Conservation (phyloP, 169 alveolate genomes). For the Eimeria nieschulzi region DNA sequence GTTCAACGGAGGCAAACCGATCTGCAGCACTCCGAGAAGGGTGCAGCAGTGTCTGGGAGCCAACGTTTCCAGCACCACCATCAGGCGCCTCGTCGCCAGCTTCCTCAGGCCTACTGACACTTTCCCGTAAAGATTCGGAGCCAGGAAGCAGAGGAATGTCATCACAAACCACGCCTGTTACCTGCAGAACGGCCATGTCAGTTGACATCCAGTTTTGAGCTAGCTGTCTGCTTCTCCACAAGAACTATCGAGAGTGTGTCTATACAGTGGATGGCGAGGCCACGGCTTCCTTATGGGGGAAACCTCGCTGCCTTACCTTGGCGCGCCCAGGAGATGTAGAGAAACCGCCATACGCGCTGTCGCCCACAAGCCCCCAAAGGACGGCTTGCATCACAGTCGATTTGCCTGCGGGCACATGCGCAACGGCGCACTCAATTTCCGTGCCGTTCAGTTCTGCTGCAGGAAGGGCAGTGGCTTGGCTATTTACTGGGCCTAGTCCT, state of each 20-base stretch:
- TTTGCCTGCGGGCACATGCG: constrained; percentile 22
- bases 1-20: constrained; percentile 58
- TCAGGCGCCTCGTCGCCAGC: neutral
- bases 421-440: too few relatives aligned
- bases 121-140: neutral
- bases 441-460: too few relatives aligned
- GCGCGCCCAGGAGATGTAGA: constrained; percentile 28
- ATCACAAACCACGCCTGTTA: constrained; percentile 61
- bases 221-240: too few relatives aligned
- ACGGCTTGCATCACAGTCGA: constrained; percentile 67
- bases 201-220: too few relatives aligned
- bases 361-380: constrained; percentile 59
- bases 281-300: neutral
- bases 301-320: constrained; percentile 11
- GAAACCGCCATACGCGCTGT: constrained; percentile 25
- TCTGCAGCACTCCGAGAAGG: neutral
- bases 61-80: neutral
- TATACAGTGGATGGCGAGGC: too few relatives aligned
- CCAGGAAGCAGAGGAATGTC: constrained; percentile 23
- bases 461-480: too few relatives aligned
- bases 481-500: too few relatives aligned
- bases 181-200: neutral
- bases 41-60: neutral
- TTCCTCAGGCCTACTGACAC: too few relatives aligned
- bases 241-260: too few relatives aligned